Conservation (phyloP, 179 eudicot species). For the Silene coronaria region DNA sequence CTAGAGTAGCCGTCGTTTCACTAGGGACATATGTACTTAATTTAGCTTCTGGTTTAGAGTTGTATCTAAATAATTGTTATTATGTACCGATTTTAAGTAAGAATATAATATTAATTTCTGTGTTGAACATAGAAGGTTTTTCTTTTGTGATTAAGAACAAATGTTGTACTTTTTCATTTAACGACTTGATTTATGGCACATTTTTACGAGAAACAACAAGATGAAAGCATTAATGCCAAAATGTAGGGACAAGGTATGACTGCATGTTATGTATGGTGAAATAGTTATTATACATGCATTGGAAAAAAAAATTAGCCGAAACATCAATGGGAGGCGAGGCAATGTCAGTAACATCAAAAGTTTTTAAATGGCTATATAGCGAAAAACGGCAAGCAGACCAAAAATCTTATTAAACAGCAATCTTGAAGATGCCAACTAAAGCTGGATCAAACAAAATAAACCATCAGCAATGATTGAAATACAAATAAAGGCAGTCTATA, state of each 20-base stretch:
- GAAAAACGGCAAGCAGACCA: neutral
- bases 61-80: too few relatives aligned
- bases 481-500: neutral
- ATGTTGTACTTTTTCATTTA: too few relatives aligned
- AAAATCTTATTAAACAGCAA: neutral
- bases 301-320: neutral
- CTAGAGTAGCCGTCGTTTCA: too few relatives aligned
- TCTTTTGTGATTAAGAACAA: too few relatives aligned
- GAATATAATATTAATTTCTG: too few relatives aligned
- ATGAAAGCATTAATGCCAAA: neutral
- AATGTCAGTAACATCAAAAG: neutral
- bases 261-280: too few relatives aligned
- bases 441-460: neutral
- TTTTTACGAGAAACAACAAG: neutral
- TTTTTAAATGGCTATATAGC: neutral
- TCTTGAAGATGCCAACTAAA: neutral
- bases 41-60: too few relatives aligned
- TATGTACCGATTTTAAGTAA: too few relatives aligned
- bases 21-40: too few relatives aligned
- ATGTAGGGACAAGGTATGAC: neutral
- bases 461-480: neutral
- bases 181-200: neutral
- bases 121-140: too few relatives aligned
- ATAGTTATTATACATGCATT: neutral
- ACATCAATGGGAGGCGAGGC: neutral